Evolutionary conservation across 495 filamentous ascomycete genomes (phyloP), one percentile per base, ranked within the genome.

Genomic region (Achaetomiella virescens): DNA sequence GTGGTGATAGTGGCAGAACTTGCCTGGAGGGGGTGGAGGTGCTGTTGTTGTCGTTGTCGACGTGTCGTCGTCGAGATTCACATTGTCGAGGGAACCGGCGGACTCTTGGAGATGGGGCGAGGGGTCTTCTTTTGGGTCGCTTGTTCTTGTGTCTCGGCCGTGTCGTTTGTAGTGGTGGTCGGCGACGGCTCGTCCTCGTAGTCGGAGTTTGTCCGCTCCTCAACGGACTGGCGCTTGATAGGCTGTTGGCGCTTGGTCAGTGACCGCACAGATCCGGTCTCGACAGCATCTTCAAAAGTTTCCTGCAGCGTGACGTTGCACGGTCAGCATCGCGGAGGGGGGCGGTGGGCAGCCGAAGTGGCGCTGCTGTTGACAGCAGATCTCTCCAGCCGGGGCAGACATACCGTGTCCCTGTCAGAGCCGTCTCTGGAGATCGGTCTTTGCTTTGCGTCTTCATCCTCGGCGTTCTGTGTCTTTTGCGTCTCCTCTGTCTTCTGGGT

Each of bases 211-310:
- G 65, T 61, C 12, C 47, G 58, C 37, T 70, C 66, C 12, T 65
- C 69, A 33, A 61, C 24, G 20, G 61, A 43, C 29, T 52, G 55
- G 58, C 58, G 62, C 21, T 60, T 66, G 63, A 63, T 57, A 58
- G 77, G 69, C 40, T 72, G 72, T 75, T 76, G 63, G 80, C 70
- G 67, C 63, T 70, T 75, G 64, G 75, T 79, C 57, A 79, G 62
- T 9, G 76, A 77, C 40, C 76, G 69, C 22, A 75, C 62, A 38
- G 74, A 77, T 47, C 69, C 66, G 15, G 71, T 76, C 70, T 89
- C 87, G 60, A 81, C 73, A 54, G 86, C 86, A 73, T 92, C 87
- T 66, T 90, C 86, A 54, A 90, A 91, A 20, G 83, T 82, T 55
- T 91, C 88, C 87, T 90, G 69, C 44, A 60, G 14, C 15, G 56